Evolutionary conservation across 495 filamentous ascomycete species (phyloP).

Genomic region (Cairneyella variabilis): DNA sequence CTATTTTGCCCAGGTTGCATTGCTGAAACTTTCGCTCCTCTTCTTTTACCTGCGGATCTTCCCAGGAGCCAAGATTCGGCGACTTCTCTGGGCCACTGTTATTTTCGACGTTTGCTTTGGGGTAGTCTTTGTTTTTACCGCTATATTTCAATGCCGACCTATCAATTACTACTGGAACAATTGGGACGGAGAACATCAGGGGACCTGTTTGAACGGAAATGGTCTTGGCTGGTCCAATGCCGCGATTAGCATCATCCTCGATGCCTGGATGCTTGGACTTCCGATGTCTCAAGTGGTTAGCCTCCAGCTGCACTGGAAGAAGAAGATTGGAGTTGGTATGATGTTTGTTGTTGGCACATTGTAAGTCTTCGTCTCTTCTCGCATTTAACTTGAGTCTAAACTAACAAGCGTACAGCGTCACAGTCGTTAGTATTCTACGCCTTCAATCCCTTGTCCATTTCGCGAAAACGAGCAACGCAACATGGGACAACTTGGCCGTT

Average conservation of each 20-base stretch:
- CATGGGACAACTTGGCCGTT: constrained; percentile 11
- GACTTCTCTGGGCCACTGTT: constrained; percentile 30
- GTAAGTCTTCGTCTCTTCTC: constrained; percentile 30
- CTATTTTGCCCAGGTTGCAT: constrained; percentile 32
- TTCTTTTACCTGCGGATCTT: constrained; percentile 38
- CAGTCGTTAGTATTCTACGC: constrained; percentile 25
- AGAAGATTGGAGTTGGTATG: constrained; percentile 45
- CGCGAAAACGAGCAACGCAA: constrained; percentile 15
- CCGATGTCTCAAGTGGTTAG: constrained; percentile 42
- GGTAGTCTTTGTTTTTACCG: constrained; percentile 36
- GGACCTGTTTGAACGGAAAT: constrained; percentile 44
- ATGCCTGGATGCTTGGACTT: constrained; percentile 48
- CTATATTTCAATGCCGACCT: constrained; percentile 39
- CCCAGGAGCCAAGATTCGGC: constrained; percentile 27
- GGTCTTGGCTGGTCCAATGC: constrained; percentile 42
- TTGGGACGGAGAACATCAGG: constrained; percentile 35
- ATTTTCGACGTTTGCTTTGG: constrained; percentile 37
- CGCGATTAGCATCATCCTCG: constrained; percentile 48
- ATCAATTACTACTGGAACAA: constrained; percentile 36
- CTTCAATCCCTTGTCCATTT: constrained; percentile 21
- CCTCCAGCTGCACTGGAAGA: constrained; percentile 38
- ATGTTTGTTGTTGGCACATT: constrained; percentile 52
- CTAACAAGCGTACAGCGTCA: constrained; percentile 18
- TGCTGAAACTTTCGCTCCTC: constrained; percentile 32
- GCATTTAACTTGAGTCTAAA: not conserved